Evolutionary conservation across 108 stramenopile species (phyloP), one percentile per base, ranked within the genome.

Genomic region (Cyclotella kingstonii): DNA sequence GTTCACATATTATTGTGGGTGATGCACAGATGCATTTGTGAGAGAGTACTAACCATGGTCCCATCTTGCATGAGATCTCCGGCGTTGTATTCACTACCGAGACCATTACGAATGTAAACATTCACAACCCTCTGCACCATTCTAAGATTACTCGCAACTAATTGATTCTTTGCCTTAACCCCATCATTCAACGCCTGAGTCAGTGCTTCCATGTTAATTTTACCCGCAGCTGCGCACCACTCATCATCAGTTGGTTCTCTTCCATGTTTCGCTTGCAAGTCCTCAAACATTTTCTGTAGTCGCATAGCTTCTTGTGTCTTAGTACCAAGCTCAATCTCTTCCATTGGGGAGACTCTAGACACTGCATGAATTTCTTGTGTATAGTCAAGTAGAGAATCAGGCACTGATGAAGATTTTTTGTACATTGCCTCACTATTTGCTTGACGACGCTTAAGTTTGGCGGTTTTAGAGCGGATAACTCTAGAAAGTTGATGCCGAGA

Each of bases 11-110:
- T 23, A 15, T 28, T 2, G 22, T 43, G 34, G 47, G 26, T 0
- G 48, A 21, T 18, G 18, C 27, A 19, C 48, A 30, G 28, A 49
- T 46, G 26, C 27, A 43, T 31, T 2, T 57, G 33, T 5, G 5
- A 60, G 15, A 48, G 27, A 46, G 15, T 15, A 84, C 84, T 69
- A 65, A 88, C 87, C 74, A 90, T 81, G 40, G 86, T 85, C 18
- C 92, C 92, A 59, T 90, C 89, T 57, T 93, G 92, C 89, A 93
- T 90, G 69, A 93, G 46, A 73, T 93, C 92, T 50, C 85, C 92
- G 2, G 89, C 86, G 60, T 93, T 88, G 76, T 93, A 93, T 42
- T 88, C 85, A 35, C 84, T 84, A 30, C 81, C 71, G 0, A 93
- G 55, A 1, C 92, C 92, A 60, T 93, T 93, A 5, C 87, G 59